Base-by-base conservation (phyloP, 768 basidiomycete genomes). In the Chalciporus piperatus region DNA sequence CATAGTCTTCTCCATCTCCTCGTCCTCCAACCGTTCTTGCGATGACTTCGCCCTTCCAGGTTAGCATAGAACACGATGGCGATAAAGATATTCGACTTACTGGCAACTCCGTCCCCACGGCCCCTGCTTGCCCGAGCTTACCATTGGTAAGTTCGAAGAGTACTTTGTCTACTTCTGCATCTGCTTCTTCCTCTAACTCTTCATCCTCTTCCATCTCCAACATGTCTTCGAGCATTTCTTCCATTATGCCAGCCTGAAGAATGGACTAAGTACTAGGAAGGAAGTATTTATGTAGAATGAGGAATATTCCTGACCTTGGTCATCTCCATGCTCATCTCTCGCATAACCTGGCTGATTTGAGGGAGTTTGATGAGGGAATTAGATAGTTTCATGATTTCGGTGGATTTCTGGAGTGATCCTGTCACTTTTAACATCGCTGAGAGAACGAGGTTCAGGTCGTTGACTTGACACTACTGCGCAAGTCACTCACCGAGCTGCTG, bases 271-370 rank as follows among this genome's bases (percentile, higher is more conserved):
- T 6, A 38, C 30, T 17, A 32, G 25, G 48, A 20, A 25, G 5
- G 17, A 12, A 22, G 25, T 35, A 32, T 30, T 9, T 28, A 41
- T 11, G 37, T 45, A 16, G 32, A n/a, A 41, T 37, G 5, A 37
- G 35, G n/a, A 43, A 43, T 37, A 9, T 12, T 35, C 48, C 75
- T 37, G 58, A 88, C 96, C 82, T 98, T 98, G 55, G 91, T 98
- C 97, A 98, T 98, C 71, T 99, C 97, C 87, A 95, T 92, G 60
- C 89, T 92, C 93, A 99, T 95, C 64, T 97, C 89, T 32, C 93
- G 82, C 97, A 99, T 99, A 1, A 83, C 81, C 56, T 84, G 86
- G 70, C 87, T 89, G 43, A 98, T 83, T 68, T 98, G 93, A 16
- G 97, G 97, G 14, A 99, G 77, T 62, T 85, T 94, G 58, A 98